Evolutionary conservation across 768 basidiomycete genomes (phyloP).

Genomic region (Leccinellum luteum): DNA sequence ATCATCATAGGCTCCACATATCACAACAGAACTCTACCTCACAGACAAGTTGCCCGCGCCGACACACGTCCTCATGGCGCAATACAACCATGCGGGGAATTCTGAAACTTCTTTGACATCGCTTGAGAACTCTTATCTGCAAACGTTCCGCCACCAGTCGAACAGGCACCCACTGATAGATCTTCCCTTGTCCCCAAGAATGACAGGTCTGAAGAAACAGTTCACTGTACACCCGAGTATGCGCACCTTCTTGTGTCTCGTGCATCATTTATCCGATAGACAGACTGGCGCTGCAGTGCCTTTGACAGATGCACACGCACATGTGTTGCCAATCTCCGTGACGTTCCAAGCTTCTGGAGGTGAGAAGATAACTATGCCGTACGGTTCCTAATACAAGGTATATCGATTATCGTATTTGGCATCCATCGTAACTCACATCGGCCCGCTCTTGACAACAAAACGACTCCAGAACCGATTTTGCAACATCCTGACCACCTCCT

Average conservation of each 20-base stretch:
- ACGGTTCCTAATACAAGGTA: constrained; percentile 23
- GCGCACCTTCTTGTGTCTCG: constrained; percentile 5
- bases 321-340: background rate
- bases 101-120: constrained; percentile 1
- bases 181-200: constrained; percentile 7
- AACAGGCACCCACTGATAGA: constrained; percentile 14
- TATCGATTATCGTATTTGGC: constrained; percentile 22
- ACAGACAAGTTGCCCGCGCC: background rate
- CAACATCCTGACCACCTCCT: background rate
- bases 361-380: constrained; percentile 22
- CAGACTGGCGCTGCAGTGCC: background rate
- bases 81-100: constrained; percentile 28
- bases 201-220: constrained; percentile 1
- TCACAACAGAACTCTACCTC: background rate
- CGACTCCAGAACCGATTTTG: constrained; percentile 5
- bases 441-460: constrained; percentile 7
- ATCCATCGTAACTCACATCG: constrained; percentile 16
- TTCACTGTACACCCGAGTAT: background rate
- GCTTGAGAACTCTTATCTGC: constrained; percentile 8
- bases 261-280: constrained; percentile 1
- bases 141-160: constrained; percentile 7
- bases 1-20: background rate
- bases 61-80: background rate
- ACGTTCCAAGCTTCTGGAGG: constrained; percentile 2
- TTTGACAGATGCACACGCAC: constrained; percentile 1